Percentiles rank a stretch among this genome's conserved stretches.
phyloP scores from a whole-genome alignment of 768 basidiomycete genomes.

The Kwoniella sp. region DNA sequence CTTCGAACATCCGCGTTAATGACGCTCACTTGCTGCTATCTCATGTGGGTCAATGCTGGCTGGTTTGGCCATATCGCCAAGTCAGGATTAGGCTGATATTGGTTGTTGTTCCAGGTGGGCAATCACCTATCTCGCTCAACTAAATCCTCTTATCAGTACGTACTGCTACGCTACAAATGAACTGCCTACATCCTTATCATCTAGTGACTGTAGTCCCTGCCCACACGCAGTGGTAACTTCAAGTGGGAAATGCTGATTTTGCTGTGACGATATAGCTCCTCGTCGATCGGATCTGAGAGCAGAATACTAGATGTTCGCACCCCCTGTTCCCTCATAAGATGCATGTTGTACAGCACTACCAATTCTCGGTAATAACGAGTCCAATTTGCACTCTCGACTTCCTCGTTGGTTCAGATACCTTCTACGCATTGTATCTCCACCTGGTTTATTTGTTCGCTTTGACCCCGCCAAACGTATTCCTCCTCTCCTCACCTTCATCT shows the following conservation, averaged over 20 bases:
- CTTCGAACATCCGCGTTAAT: constrained; percentile 79
- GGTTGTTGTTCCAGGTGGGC: too few species aligned
- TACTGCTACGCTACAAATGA: neutral
- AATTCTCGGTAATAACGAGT: neutral
- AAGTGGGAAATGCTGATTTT: neutral
- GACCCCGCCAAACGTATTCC: neutral
- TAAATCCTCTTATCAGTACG: constrained; percentile 85
- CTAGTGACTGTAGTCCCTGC: too few species aligned
- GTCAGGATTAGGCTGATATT: too few species aligned
- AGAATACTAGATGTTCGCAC: constrained; percentile 25
- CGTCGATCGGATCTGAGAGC: constrained; percentile 33
- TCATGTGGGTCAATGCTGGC: constrained; percentile 72
- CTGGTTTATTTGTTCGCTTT: neutral
- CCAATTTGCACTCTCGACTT: too few species aligned
- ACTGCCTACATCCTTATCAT: too few species aligned
- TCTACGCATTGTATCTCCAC: too few species aligned
- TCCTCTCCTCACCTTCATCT: neutral
- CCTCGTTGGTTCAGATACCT: too few species aligned
- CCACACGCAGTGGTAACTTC: neutral
- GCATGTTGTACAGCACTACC: constrained; percentile 25
- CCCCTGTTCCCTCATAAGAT: constrained; percentile 1
- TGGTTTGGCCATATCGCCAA: too few species aligned
- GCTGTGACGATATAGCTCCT: constrained; percentile 26
- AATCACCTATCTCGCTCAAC: constrained; percentile 92
- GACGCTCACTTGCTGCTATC: constrained; percentile 77